Percentiles rank a stretch among this genome's conserved stretches.
These are phyloP conservation scores for Eutypella sp. DNA, from an alignment of 2,329 filamentous ascomycete species.

Conservation along the genomic window DNA sequence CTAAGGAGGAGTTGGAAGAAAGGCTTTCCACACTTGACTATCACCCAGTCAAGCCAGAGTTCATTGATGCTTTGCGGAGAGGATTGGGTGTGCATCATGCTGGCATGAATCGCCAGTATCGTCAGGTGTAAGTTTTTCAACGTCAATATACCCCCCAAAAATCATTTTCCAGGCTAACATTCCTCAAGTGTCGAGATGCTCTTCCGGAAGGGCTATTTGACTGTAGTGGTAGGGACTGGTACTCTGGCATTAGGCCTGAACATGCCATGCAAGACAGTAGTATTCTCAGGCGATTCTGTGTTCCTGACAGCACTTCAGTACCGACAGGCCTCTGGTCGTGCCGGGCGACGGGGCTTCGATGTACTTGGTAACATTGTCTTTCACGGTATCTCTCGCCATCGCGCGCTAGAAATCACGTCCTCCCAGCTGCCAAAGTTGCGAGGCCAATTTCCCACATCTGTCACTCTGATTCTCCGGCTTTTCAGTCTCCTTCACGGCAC, in stretches of 20 bases:
- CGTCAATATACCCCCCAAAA: too few relatives aligned
- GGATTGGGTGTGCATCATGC: constrained; percentile 75
- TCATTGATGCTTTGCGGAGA: constrained; percentile 58
- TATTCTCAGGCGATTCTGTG: constrained; percentile 69
- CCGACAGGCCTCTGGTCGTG: constrained; percentile 70
- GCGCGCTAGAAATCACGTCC: constrained; percentile 65
- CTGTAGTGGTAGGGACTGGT: constrained; percentile 69
- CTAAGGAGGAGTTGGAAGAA: constrained; percentile 52
- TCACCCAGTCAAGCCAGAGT: constrained; percentile 42
- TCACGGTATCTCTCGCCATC: constrained; percentile 55
- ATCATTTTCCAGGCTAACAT: too few relatives aligned
- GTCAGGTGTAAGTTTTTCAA: constrained; percentile 50
- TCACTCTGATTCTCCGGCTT: constrained; percentile 64
- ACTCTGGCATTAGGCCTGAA: constrained; percentile 76
- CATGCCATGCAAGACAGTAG: constrained; percentile 78
- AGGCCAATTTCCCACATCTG: constrained; percentile 75
- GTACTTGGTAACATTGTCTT: constrained; percentile 78
- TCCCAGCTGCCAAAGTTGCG: constrained; percentile 68
- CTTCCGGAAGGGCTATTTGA: constrained; percentile 67
- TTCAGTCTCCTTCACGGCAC: constrained; percentile 64
- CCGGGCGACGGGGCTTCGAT: constrained; percentile 76
- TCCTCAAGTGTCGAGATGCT: constrained; percentile 58
- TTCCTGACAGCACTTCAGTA: constrained; percentile 73
- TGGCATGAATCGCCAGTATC: constrained; percentile 73
- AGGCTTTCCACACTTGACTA: constrained; percentile 47